Base-by-base conservation (phyloP, 345 rosid species). In the Hibiscus mutabilis region DNA sequence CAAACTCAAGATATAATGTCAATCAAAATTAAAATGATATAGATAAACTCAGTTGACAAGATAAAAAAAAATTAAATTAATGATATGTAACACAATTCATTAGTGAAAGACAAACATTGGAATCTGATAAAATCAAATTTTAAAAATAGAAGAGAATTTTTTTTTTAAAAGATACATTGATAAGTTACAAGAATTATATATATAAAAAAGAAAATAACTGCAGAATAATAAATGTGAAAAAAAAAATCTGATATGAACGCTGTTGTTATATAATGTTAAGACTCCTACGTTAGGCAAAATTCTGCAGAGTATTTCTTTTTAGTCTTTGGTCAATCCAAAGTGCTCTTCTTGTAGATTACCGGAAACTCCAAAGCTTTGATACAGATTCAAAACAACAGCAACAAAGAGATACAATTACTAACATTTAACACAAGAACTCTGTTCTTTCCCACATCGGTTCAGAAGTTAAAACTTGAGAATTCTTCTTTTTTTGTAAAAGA, bases 301-400 rank as follows among this genome's bases (percentile, higher is more conserved):
- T 47, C 53, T 47, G n/a, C 6, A 13, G 8, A 33, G 37, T 15
- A 46, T 11, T 46, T 12, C 16, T 46, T 14, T 46, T 46, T 55
- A 56, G 68, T 56, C 60, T 24, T 21, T 57, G 60, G 70, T 68
- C 68, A 68, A 61, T 68, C 73, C 31, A 57, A 21, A 33, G 46
- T 33, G 51, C 51, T 49, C 61, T 7, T 15, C 61, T 13, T 15
- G 35, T 7, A 37, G 10, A 18, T n/a, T 19, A 57, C 19, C 47
- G 33, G n/a, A 68, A 49, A 35, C 22, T 9, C 4, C 19, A 29
- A 27, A 27, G 56, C 14, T 4, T 3, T 2, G n/a, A 47, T 47
- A 14, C 53, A 47, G 0, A 47, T 47, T 47, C 18, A 47, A 47
- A 47, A 15, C 3, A 66, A n/a, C 7, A 33, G 1, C 8, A 33